These are phyloP conservation scores for Coccomyxa sp. DNA, from an alignment of 139 green algal genomes.

Conservation along the genomic window DNA sequence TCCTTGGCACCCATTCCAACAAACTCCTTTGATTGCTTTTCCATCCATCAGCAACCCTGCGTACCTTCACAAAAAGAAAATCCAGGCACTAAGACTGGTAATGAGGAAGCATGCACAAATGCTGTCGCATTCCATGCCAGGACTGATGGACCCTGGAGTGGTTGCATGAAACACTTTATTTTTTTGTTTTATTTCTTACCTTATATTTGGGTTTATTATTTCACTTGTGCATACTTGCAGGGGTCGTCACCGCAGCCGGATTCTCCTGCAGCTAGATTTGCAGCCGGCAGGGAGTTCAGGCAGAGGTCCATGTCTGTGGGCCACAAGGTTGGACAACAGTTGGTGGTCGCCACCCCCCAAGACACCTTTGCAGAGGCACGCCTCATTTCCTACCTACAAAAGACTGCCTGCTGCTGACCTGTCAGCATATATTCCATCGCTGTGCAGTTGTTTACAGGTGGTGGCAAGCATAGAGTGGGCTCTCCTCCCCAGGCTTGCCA, in stretches of 20 bases:
- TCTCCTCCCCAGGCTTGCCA: not conserved
- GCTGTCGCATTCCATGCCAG: not conserved
- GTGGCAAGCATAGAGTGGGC: not conserved
- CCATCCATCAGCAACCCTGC: too few species aligned
- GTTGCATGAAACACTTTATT: not conserved
- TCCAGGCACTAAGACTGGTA: too few species aligned
- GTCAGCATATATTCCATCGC: not conserved
- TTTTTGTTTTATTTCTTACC: not conserved
- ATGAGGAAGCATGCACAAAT: too few species aligned
- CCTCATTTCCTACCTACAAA: not conserved
- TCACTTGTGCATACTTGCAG: not conserved
- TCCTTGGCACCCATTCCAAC: not conserved
- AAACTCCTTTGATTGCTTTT: slow-evolving; percentile 21
- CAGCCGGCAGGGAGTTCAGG: slow-evolving; percentile 35
- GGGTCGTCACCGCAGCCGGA: slow-evolving; percentile 9
- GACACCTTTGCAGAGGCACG: slow-evolving; percentile 26
- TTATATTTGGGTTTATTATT: too few species aligned
- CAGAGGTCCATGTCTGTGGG: slow-evolving; percentile 24
- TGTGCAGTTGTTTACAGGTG: not conserved
- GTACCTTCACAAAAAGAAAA: too few species aligned
- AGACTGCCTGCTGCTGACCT: not conserved
- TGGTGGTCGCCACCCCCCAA: slow-evolving; percentile 40
- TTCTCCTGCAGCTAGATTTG: slow-evolving; percentile 31
- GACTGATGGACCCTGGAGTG: not conserved
- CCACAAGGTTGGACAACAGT: slow-evolving; percentile 58